Conservation (phyloP, 768 basidiomycete genomes). For the Mrakia blollopis region DNA sequence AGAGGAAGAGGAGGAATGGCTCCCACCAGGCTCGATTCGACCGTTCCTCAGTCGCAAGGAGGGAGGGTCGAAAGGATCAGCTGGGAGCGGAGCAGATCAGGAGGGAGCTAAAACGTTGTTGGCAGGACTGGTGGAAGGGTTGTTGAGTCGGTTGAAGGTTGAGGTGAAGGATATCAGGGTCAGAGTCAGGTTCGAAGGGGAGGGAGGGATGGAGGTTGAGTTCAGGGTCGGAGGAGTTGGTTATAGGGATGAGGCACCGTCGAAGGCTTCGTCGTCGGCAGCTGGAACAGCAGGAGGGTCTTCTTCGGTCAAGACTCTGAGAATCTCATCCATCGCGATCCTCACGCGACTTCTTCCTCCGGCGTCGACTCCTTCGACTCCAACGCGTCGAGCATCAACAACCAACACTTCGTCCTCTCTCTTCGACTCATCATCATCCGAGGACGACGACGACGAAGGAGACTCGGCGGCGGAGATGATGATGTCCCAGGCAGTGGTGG, state of each 20-base stretch:
- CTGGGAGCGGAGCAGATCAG: neutral
- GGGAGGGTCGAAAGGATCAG: neutral
- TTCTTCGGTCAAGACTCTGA: slow-evolving; percentile 39
- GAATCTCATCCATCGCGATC: slow-evolving; percentile 47
- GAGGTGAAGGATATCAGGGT: slow-evolving; percentile 39
- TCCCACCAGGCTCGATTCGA: slow-evolving; percentile 38
- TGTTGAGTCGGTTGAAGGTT: slow-evolving; percentile 43
- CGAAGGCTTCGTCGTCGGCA: neutral
- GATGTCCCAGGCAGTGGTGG: slow-evolving; percentile 46
- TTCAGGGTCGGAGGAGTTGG: slow-evolving; percentile 19
- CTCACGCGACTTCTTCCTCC: slow-evolving; percentile 18
- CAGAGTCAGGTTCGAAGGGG: slow-evolving; percentile 33
- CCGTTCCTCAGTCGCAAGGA: slow-evolving; percentile 15
- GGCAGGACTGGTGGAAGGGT: slow-evolving; percentile 44
- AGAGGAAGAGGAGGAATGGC: slow-evolving; percentile 30
- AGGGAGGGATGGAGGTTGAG: slow-evolving; percentile 13
- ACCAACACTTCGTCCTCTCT: neutral
- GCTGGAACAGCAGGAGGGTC: neutral
- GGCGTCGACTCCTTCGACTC: slow-evolving; percentile 7
- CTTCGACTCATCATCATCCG: slow-evolving; percentile 28
- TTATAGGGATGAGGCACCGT: neutral
- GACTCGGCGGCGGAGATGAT: slow-evolving; percentile 37
- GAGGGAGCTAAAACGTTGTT: slow-evolving; percentile 40
- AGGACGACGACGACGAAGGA: slow-evolving; percentile 38
- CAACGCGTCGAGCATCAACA: slow-evolving; percentile 28